Percentiles rank a stretch among this genome's conserved stretches.
Evolutionary conservation across 106 monocot species (phyloP).

Genomic region (Platanthera zijinensis): DNA sequence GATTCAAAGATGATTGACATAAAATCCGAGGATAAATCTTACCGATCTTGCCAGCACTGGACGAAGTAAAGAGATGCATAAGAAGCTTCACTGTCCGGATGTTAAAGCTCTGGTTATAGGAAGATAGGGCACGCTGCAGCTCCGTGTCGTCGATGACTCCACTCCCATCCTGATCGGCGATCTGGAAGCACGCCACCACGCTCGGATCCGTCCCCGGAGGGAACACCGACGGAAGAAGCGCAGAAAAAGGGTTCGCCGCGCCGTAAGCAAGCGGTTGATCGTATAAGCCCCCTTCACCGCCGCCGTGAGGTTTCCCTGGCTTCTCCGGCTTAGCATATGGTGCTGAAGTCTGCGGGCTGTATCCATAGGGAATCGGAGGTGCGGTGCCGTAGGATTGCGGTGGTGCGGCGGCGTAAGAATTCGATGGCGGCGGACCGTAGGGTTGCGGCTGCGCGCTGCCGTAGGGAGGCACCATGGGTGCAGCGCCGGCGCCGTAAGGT

Average conservation of each 20-base stretch:
- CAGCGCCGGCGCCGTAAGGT: not conserved
- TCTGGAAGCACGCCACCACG: conserved; percentile 84
- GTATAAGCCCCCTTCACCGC: not conserved
- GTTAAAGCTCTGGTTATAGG: conserved; percentile 83
- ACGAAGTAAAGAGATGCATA: conserved; percentile 82
- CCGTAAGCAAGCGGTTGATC: conserved; percentile 7
- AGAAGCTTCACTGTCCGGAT: conserved; percentile 82
- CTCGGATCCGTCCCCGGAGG: conserved; percentile 89
- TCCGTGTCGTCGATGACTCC: conserved; percentile 92
- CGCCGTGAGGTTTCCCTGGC: not conserved
- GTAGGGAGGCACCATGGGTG: not conserved
- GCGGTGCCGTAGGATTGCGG: not conserved
- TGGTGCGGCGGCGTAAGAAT: not conserved
- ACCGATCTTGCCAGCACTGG: conserved; percentile 86
- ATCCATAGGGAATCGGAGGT: not conserved
- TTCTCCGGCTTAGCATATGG: not conserved
- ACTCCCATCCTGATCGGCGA: conserved; percentile 80
- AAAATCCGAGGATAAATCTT: not conserved
- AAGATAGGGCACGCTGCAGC: conserved; percentile 70
- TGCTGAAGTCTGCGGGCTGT: not conserved
- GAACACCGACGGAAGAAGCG: conserved; percentile 73
- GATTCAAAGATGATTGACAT: not conserved
- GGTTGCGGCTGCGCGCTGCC: not conserved
- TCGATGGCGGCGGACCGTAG: not conserved
- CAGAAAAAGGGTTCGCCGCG: conserved; percentile 37